A percentile compares a stretch with the other conserved stretches of the same genome.
These are phyloP conservation scores for Begonia fuchsioides DNA, from an alignment of 306 rosid species.

Conservation along the genomic window DNA sequence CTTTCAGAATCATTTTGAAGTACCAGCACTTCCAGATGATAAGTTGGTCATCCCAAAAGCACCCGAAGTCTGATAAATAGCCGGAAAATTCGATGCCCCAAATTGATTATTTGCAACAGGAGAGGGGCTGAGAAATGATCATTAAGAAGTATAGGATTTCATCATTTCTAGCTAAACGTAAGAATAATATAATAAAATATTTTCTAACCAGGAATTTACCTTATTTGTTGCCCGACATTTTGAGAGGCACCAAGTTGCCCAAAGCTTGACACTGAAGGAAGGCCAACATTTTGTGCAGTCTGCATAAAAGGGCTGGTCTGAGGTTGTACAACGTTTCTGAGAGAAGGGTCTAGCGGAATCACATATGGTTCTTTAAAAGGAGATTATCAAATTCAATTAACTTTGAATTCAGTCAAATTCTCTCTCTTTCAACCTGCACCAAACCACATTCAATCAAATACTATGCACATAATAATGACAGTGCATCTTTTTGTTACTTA, in stretches of 20 bases:
- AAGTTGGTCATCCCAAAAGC: conserved; percentile 14
- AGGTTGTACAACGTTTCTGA: conserved; percentile 3
- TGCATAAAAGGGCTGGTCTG: conserved; percentile 18
- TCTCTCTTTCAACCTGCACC: conserved; percentile 80
- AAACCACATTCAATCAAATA: conserved; percentile 5
- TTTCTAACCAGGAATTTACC: conserved; percentile 23
- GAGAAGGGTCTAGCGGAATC: conserved; percentile 26
- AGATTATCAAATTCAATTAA: conserved; percentile 55
- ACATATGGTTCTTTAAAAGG: conserved; percentile 35
- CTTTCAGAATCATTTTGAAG: conserved; percentile 8
- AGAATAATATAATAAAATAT: not conserved
- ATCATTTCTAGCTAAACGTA: not conserved
- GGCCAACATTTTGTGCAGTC: conserved; percentile 32
- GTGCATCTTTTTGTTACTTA: no score
- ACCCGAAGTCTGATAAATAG: conserved; percentile 14
- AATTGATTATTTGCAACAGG: conserved; percentile 20
- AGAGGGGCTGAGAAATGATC: conserved; percentile 34
- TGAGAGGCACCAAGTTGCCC: conserved; percentile 56
- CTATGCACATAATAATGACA: no score
- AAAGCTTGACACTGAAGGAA: conserved; percentile 70
- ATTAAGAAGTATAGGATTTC: not conserved
- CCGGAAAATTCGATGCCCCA: conserved; percentile 22
- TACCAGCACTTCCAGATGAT: conserved; percentile 11
- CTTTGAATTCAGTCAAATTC: conserved; percentile 58
- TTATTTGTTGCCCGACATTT: conserved; percentile 29